phyloP scores from a whole-genome alignment of 331 rosid species.

The Arachis monticola region DNA sequence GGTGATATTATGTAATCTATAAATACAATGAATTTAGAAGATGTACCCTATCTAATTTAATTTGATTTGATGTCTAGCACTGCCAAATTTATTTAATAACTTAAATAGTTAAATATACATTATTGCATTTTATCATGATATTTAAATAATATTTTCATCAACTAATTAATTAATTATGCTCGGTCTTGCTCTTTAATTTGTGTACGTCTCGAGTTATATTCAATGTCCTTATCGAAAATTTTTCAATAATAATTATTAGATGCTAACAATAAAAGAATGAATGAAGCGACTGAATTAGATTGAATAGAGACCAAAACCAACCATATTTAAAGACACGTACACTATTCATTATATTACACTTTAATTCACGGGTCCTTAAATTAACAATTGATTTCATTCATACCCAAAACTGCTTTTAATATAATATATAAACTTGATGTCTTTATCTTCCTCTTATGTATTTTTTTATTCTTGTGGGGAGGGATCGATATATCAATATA shows the following conservation, averaged over 20 bases:
- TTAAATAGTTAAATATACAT: too few relatives aligned
- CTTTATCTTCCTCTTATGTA: neutral
- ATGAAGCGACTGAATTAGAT: neutral
- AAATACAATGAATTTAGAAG: too few relatives aligned
- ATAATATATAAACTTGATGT: neutral
- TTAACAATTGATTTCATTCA: neutral
- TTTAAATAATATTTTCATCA: too few relatives aligned
- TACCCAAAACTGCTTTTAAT: neutral
- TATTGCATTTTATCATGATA: too few relatives aligned
- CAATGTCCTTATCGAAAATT: conserved; percentile 19
- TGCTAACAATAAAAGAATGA: conserved; percentile 31
- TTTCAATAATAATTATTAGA: neutral
- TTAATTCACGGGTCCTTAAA: neutral
- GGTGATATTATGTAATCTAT: too few relatives aligned
- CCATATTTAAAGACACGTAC: conserved; percentile 36
- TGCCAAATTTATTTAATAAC: too few relatives aligned
- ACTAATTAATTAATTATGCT: neutral
- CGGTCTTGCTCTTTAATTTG: neutral
- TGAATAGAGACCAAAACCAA: conserved; percentile 33
- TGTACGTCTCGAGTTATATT: neutral
- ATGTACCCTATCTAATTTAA: too few relatives aligned
- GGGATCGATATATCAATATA: neutral
- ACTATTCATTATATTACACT: neutral
- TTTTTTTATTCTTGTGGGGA: conserved; percentile 19
- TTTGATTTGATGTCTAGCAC: too few relatives aligned